Base-by-base conservation (phyloP, 164 flowering plant species). In the Amborella trichopoda region DNA sequence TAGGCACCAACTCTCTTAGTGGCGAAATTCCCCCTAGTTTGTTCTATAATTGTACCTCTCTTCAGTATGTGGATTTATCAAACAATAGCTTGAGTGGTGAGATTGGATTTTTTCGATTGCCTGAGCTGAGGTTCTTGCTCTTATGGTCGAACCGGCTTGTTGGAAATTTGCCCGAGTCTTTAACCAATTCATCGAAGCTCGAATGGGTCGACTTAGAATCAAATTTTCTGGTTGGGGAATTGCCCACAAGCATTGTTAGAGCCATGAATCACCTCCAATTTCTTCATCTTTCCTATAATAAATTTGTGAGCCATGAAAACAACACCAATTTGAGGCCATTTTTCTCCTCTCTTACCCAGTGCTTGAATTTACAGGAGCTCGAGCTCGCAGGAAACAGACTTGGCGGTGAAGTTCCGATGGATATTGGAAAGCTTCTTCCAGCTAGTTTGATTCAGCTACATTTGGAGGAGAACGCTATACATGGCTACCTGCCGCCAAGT, bases 161-260 rank as follows among this genome's bases (percentile, higher is more conserved):
- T 18, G 97, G 97, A 12, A 52, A 23, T 12, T 59, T 89, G 22
- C 97, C 97, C 5, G 36, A 4, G 13, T 62, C 76, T 13, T 79
- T 89, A 37, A 59, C 87, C 0, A 80, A 85, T 36, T 78, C 95
- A 2, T 30, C 94, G 3, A 78, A 70, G 25, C 82, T 89, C 12
- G 30, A 71, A 70, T 85, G 95, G 97, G 67, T 89, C 14, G 97
- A 89, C 50, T 43, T 89, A 47, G 97, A 72, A 38, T 78, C 79
- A 1, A 89, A 89, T 40, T 61, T 39, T 25, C 60, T 89, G 1
- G 65, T 38, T 2, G 95, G 97, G 22, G 85, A 77, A 34, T 45
- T 85, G 34, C 94, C 94, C 1, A 57, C 74, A 0, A 54, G 67
- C 14, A 63, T 82, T 22, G 50, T 85, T 20, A 40, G 50, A 9